phyloP scores from a whole-genome alignment of 2,329 filamentous ascomycete species.

The Boeremia lycopersici region DNA sequence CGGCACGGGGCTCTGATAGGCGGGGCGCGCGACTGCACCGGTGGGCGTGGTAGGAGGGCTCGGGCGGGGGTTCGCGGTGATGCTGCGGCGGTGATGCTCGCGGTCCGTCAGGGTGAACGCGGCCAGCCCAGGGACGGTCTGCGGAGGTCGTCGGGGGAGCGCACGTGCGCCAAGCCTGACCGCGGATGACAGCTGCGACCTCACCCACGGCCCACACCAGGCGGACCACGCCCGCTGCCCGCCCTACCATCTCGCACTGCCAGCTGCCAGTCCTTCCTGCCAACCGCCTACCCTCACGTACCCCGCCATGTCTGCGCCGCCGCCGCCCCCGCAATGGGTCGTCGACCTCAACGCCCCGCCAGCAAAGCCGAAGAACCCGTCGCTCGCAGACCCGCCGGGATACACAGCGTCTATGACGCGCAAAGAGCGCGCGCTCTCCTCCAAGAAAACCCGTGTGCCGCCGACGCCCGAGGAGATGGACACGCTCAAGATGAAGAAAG shows the following conservation, averaged over 20 bases:
- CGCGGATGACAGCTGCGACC: conserved; percentile 4
- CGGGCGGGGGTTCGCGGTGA: neutral
- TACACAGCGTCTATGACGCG: conserved; percentile 63
- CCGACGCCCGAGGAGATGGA: conserved; percentile 87
- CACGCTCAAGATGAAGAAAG: conserved; percentile 95
- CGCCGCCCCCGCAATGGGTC: conserved; percentile 77
- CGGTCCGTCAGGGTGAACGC: conserved; percentile 15
- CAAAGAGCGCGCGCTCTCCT: conserved; percentile 46
- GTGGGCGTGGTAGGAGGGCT: conserved; percentile 6
- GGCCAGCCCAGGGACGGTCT: conserved; percentile 9
- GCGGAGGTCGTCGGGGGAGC: conserved; percentile 31
- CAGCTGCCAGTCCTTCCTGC: too few species aligned
- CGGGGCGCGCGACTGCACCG: conserved; percentile 9
- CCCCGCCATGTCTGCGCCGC: conserved; percentile 17
- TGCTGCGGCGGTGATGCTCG: neutral
- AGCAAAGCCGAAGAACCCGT: conserved; percentile 67
- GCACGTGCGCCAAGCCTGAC: conserved; percentile 23
- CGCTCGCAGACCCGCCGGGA: conserved; percentile 84
- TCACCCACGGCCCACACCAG: neutral
- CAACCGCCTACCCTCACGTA: too few species aligned
- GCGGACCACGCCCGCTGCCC: neutral
- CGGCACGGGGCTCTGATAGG: conserved; percentile 22
- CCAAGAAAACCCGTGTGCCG: conserved; percentile 62
- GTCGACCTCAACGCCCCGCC: conserved; percentile 76
- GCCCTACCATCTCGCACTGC: neutral